phyloP scores from a whole-genome alignment of 441 rosid genomes.

The Mallotus japonicus region DNA sequence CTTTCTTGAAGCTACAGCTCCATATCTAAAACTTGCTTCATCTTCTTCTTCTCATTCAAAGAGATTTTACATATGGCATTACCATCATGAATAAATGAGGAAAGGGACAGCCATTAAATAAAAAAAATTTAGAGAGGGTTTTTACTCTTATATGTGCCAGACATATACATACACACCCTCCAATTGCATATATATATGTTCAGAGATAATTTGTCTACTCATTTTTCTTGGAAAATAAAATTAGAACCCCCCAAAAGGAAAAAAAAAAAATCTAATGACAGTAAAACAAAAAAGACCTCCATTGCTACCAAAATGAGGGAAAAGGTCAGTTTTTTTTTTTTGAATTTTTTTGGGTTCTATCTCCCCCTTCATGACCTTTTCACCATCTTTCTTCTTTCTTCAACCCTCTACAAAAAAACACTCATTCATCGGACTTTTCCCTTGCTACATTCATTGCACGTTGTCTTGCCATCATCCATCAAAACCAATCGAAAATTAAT shows the following conservation, averaged over 20 bases:
- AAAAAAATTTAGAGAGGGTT: conserved; percentile 22
- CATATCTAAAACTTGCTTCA: too few species aligned
- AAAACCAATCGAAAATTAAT: conserved; percentile 25
- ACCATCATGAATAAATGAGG: background rate
- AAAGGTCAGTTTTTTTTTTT: conserved; percentile 3
- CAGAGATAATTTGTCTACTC: conserved; percentile 18
- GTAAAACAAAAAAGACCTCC: background rate
- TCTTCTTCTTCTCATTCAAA: too few species aligned
- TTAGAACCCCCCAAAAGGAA: conserved; percentile 4
- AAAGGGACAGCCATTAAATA: background rate
- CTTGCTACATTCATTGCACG: background rate
- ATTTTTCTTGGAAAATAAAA: conserved; percentile 24
- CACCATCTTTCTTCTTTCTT: background rate
- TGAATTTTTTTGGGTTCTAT: background rate
- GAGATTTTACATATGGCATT: too few species aligned
- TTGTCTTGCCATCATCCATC: conserved; percentile 17
- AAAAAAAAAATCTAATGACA: conserved; percentile 4
- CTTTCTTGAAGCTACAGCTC: too few species aligned
- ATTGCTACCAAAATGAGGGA: conserved; percentile 4
- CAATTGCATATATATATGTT: conserved; percentile 25
- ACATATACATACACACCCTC: conserved; percentile 35
- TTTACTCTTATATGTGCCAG: conserved; percentile 21
- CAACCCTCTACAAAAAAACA: conserved; percentile 21
- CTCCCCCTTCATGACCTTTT: background rate
- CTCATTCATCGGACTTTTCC: background rate